Conservation (phyloP, 2,329 filamentous ascomycete species). For the Sphaerulina populicola region DNA sequence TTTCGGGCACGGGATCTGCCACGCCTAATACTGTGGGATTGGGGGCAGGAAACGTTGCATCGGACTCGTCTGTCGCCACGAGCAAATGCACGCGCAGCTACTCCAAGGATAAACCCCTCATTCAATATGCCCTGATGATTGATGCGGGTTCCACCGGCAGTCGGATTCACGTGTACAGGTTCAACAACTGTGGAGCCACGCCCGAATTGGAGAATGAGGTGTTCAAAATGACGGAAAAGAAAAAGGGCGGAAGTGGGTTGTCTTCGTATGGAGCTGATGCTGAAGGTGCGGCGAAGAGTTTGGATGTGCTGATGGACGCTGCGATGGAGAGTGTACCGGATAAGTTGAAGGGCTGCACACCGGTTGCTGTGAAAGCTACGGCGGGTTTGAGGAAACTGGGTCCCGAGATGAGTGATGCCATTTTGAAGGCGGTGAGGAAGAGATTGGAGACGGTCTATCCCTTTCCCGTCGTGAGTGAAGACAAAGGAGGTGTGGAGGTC, state of each 20-base stretch:
- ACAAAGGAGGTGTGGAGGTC: conserved; percentile 81
- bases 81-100: conserved; percentile 72
- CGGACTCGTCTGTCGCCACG: conserved; percentile 55
- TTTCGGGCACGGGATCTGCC: conserved; percentile 37
- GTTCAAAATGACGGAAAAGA: conserved; percentile 89
- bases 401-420: conserved; percentile 67
- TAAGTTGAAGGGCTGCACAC: conserved; percentile 81
- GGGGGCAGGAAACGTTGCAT: conserved; percentile 37
- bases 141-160: conserved; percentile 97
- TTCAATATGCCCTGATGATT: conserved; percentile 98
- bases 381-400: conserved; percentile 86
- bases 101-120: conserved; percentile 81
- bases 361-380: conserved; percentile 95
- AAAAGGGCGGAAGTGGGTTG: conserved; percentile 66
- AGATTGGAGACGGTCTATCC: conserved; percentile 84
- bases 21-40: conserved; percentile 12
- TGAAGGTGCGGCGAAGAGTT: conserved; percentile 75
- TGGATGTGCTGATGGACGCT: conserved; percentile 79
- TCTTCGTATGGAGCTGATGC: conserved; percentile 83
- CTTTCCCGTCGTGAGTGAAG: conserved; percentile 82
- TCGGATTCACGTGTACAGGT: conserved; percentile 95
- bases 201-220: conserved; percentile 87
- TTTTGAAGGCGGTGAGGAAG: conserved; percentile 72
- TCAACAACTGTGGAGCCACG: conserved; percentile 96
- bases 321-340: conserved; percentile 80